Evolutionary conservation across 2,329 filamentous ascomycete genomes (phyloP), one percentile per base, ranked within the genome.

Genomic region (Colletotrichum caudatum): DNA sequence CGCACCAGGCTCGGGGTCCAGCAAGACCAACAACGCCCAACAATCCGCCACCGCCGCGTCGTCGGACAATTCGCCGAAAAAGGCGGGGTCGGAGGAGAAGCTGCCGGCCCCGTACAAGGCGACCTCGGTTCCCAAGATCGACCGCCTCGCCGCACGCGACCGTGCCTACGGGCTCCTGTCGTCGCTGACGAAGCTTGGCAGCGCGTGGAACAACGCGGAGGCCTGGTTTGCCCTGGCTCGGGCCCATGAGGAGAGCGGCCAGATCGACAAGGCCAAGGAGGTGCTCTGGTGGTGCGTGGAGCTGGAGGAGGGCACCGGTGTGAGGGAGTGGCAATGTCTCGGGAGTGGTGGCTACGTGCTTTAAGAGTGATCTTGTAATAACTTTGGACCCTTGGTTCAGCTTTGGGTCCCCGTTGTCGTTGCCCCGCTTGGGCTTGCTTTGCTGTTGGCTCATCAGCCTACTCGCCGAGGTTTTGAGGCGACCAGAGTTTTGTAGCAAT

Each of bases 271-370:
- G 84, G 93, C 96, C 18, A 97, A 95, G 83, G 93, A 96, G 76
- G 94, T 95, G 57, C 86, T 98, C 8, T 98, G 96, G 96, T 98
- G 95, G 94, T 97, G 95, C 76, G 93, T 99, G 16, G 94, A 98
- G 81, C 85, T 99, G 39, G 96, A 98, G 79, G 95, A 99, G 79
- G 90, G 90, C 9, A 90, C 89, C 74, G 94, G 92, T 0, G 88
- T 97, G 59, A 89, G 96, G 69, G 88, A 89, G 70, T 98, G 95
- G 96, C 87, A 85, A 39, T 91, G 88, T 75, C 86, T 94, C 37
- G 91, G 89, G 4, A 86, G 86, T 61, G 90, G 90, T 26, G 88
- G 92, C 26, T 93, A 93, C 81, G 88, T 93, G 58, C 81, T 91
- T 74, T 90, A 77, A 78, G 59, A 39, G 29, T 37, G 5, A 48